Conservation (phyloP, 2,329 filamentous ascomycete species). For the Xylaria sp. region DNA sequence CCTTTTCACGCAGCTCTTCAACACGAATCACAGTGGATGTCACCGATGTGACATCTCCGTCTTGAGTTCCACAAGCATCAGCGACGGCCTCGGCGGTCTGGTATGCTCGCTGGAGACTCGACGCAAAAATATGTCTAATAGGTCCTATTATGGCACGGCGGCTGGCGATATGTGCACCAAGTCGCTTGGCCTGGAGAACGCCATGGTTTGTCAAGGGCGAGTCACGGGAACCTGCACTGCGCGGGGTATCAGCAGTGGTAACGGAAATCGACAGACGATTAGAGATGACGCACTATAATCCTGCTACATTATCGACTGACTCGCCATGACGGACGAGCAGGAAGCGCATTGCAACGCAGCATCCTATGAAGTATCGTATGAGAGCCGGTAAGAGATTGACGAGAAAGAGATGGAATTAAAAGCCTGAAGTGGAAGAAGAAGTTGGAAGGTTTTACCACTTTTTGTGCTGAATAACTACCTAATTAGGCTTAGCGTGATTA, state of each 20-base stretch:
- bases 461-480: background rate
- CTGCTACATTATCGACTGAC: constrained; percentile 87
- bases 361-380: constrained; percentile 35
- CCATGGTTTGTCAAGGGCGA: constrained; percentile 85
- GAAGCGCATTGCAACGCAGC: constrained; percentile 58
- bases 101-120: constrained; percentile 77
- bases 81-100: constrained; percentile 76
- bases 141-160: constrained; percentile 43
- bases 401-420: constrained; percentile 3
- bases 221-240: constrained; percentile 81
- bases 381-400: background rate
- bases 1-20: constrained; percentile 72
- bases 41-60: background rate
- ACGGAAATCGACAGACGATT: background rate
- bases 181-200: constrained; percentile 76
- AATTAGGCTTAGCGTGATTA: constrained; percentile 9
- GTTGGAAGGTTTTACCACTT: background rate
- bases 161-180: constrained; percentile 70
- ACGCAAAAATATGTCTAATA: constrained; percentile 77
- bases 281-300: constrained; percentile 69
- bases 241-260: constrained; percentile 8
- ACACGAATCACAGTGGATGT: constrained; percentile 53
- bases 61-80: constrained; percentile 58
- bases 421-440: constrained; percentile 1
- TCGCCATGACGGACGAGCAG: constrained; percentile 89